Conservation (phyloP, 2,329 filamentous ascomycete genomes). For the Zymoseptoria passerinii region DNA sequence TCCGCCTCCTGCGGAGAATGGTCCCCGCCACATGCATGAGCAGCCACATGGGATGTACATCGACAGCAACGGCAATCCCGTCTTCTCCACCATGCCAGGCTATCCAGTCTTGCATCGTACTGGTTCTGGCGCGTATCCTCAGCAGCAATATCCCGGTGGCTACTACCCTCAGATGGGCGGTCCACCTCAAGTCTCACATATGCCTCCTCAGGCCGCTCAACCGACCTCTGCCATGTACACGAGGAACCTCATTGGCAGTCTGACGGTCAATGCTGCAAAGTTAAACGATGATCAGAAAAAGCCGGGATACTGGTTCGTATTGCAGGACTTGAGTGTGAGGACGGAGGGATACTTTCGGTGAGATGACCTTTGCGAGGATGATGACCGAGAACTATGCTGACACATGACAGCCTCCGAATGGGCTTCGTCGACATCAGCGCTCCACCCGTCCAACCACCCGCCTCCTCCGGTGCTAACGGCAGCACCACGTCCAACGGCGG, state of each 20-base stretch:
- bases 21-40: constrained; percentile 10
- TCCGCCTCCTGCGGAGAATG: constrained; percentile 42
- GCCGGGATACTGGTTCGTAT: constrained; percentile 90
- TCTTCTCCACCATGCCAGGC: constrained; percentile 17
- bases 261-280: constrained; percentile 80
- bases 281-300: constrained; percentile 71
- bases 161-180: constrained; percentile 15
- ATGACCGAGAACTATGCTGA: constrained; percentile 10
- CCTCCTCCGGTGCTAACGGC: constrained; percentile 2
- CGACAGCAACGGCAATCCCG: constrained; percentile 11
- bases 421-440: constrained; percentile 75
- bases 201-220: constrained; percentile 25
- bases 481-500: constrained; percentile 31
- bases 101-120: constrained; percentile 10
- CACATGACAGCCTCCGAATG: constrained; percentile 49
- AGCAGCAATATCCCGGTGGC: constrained; percentile 3
- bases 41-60: constrained; percentile 14
- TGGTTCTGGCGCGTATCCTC: constrained; percentile 4
- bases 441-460: neutral
- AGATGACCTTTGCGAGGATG: constrained; percentile 18
- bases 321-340: constrained; percentile 89
- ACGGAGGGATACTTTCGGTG: constrained; percentile 89
- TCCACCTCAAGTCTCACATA: constrained; percentile 11
- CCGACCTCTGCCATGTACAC: constrained; percentile 79
- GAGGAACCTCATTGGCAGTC: constrained; percentile 84